Evolutionary conservation across 345 rosid species (phyloP), one percentile per base, ranked within the genome.

Genomic region (Mercurialis annua): DNA sequence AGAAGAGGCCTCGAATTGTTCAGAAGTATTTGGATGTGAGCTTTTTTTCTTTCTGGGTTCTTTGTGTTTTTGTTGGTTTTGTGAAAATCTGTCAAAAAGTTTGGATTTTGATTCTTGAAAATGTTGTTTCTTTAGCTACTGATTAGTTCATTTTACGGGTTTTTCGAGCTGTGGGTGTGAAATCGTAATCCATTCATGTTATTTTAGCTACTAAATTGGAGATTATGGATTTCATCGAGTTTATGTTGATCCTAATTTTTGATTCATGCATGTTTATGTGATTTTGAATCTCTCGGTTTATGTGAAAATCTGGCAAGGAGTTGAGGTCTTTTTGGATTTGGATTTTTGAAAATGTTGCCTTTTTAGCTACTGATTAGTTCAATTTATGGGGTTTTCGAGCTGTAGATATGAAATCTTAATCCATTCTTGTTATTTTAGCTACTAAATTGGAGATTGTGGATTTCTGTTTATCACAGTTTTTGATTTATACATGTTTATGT

Each of bases 1-100:
- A 68, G 68, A 74, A 74, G 73, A 34, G 77, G 59, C 77, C 77
- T 21, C 49, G 77, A 15, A 48, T 68, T 27, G 73, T 63, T 23
- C 77, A 74, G 68, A 74, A 74, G 77, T 62, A 74, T 74, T 61
- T 74, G 65, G 77, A 74, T 44, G 77, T 74, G 43, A 54, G 77
- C 20, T 24, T 38, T n/a, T n/a, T n/a, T n/a, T n/a, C n/a, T n/a
- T 69, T 47, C 27, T 26, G 53, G 31, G 44, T 46, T 34, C 23
- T 15, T 23, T 20, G 43, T 18, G 18, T 30, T 11, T 29, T 57
- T 16, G 16, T 47, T 48, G 30, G 46, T 23, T 27, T 4, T 48
- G 11, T n/a, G 24, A 2, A 9, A 40, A 40, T 40, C 12, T 40
- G 11, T 3, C 44, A 40, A 40, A 40, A n/a, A n/a, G n/a, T n/a